Conservation (phyloP, 2,329 filamentous ascomycete species). For the Talaromyces rugulosus region DNA sequence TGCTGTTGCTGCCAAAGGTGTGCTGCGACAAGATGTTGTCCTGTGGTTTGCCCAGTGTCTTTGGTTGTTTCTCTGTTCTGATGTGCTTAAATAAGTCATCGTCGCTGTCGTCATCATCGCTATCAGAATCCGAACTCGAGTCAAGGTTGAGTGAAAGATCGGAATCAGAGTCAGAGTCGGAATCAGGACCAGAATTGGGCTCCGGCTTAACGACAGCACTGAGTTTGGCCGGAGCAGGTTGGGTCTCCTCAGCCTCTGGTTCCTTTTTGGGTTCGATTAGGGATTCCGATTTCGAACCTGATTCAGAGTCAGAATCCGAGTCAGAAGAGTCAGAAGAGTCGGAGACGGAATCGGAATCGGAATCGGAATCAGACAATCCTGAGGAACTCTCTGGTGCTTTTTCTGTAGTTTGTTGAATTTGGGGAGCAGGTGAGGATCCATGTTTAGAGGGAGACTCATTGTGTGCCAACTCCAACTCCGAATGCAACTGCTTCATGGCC, state of each 20-base stretch:
- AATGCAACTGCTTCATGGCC: background rate
- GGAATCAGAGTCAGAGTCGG: background rate
- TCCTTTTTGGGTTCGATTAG: background rate
- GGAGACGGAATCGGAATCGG: slow-evolving; percentile 2
- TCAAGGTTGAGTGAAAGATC: background rate
- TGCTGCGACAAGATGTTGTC: background rate
- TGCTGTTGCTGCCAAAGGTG: background rate
- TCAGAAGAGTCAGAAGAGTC: slow-evolving; percentile 11
- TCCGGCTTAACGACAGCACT: background rate
- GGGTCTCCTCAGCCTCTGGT: background rate
- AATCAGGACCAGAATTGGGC: background rate
- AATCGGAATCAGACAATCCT: slow-evolving; percentile 5
- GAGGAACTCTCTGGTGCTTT: background rate
- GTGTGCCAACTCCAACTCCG: background rate
- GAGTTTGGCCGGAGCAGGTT: too few species aligned
- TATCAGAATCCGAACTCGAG: background rate
- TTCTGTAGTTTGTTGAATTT: background rate
- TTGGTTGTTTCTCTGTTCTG: background rate
- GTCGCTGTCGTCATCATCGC: background rate
- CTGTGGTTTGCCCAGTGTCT: background rate
- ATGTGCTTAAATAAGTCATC: background rate
- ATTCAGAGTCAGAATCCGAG: slow-evolving; percentile 16
- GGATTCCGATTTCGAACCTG: background rate
- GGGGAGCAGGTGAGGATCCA: background rate
- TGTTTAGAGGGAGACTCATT: background rate